Evolutionary conservation across 805 yeast species (phyloP).

Genomic region (Sugiyamaella valdiviana): DNA sequence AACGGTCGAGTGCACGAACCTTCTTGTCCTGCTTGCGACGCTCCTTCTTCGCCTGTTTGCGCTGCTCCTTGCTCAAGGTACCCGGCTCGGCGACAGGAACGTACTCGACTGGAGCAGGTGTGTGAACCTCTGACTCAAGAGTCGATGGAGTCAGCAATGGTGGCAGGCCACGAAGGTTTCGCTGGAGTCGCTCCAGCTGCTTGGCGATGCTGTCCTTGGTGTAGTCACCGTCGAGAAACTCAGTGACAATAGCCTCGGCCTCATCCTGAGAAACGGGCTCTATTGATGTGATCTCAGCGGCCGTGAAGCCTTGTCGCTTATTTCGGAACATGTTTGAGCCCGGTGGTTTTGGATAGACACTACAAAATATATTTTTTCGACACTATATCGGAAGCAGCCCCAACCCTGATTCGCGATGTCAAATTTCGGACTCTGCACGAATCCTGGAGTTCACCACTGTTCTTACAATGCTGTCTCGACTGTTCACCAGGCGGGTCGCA

Average conservation of each 20-base stretch:
- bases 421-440: neutral
- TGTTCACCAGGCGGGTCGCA: neutral
- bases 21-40: conserved; percentile 22
- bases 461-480: neutral
- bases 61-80: conserved; percentile 18
- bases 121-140: neutral
- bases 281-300: conserved; percentile 13
- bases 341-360: no score
- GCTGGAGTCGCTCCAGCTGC: conserved; percentile 66
- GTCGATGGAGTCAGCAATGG: conserved; percentile 35
- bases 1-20: neutral
- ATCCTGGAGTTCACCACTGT: no score
- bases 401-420: neutral
- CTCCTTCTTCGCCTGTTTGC: conserved; percentile 23
- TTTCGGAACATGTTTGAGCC: neutral
- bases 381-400: neutral
- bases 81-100: conserved; percentile 5
- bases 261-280: conserved; percentile 33
- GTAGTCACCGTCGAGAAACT: conserved; percentile 33
- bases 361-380: no score
- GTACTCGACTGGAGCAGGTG: conserved; percentile 2
- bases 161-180: conserved; percentile 76
- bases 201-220: conserved; percentile 38
- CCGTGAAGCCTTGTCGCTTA: conserved; percentile 16
- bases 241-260: conserved; percentile 43